These are phyloP conservation scores for Coniophora puteana DNA, from an alignment of 1,284 basidiomycete genomes.

Conservation along the genomic window DNA sequence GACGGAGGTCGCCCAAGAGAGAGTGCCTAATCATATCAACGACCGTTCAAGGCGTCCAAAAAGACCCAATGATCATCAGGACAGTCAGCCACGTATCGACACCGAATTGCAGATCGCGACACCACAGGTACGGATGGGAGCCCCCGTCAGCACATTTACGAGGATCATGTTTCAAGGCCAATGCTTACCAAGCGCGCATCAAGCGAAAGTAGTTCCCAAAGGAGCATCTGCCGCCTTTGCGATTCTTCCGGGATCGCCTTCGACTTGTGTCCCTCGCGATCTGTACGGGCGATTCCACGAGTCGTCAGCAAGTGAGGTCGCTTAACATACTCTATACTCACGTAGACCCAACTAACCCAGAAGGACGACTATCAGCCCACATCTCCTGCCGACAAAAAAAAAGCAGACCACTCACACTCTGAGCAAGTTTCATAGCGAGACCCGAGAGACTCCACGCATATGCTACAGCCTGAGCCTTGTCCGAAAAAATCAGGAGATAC, in stretches of 20 bases:
- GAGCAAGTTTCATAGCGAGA: conserved; percentile 54
- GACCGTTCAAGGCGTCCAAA: too few relatives aligned
- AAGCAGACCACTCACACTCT: conserved; percentile 41
- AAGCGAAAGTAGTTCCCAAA: conserved; percentile 73
- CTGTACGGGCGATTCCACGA: conserved; percentile 29
- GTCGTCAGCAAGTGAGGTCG: conserved; percentile 1
- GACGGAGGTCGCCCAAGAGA: conserved; percentile 78
- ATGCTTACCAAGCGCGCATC: conserved; percentile 67
- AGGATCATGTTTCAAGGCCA: conserved; percentile 5
- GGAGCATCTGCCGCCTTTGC: conserved; percentile 62
- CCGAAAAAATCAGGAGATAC: conserved; percentile 66
- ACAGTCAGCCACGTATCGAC: too few relatives aligned
- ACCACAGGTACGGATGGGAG: conserved; percentile 1
- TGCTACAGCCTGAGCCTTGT: conserved; percentile 61
- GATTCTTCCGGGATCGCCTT: conserved; percentile 68
- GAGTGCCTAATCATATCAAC: conserved; percentile 56
- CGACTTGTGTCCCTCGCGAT: conserved; percentile 67
- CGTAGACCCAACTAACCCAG: conserved; percentile 54
- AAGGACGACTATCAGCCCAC: too few relatives aligned
- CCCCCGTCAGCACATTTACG: conserved; percentile 3
- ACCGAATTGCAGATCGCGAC: too few relatives aligned
- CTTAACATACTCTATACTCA: conserved; percentile 27
- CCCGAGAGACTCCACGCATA: conserved; percentile 71
- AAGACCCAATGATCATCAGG: too few relatives aligned
- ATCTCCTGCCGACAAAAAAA: not conserved